A percentile compares a stretch with the other conserved stretches of the same genome.
Evolutionary conservation across 306 rosid genomes (phyloP).

Genomic region (Cicer chorassanicum): DNA sequence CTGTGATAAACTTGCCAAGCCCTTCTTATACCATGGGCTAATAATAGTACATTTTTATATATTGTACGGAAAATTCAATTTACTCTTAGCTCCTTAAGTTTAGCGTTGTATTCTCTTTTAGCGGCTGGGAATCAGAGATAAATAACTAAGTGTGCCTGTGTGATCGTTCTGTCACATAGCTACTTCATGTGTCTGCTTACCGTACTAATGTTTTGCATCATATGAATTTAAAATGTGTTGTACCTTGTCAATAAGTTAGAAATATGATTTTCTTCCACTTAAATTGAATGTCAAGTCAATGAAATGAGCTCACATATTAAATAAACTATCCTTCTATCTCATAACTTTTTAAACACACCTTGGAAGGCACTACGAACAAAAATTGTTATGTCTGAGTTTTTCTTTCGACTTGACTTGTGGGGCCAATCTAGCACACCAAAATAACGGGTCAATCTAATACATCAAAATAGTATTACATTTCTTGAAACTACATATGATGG

Average conservation of each 20-base stretch:
- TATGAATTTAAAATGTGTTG: constrained; percentile 33
- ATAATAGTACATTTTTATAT: constrained; percentile 33
- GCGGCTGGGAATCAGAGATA: constrained; percentile 39
- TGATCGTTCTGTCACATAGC: constrained; percentile 37
- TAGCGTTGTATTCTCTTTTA: constrained; percentile 25
- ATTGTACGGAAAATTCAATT: neutral
- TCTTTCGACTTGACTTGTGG: too few relatives aligned
- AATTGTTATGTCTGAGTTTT: too few relatives aligned
- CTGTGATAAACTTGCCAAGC: constrained; percentile 85
- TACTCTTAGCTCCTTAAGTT: constrained; percentile 2
- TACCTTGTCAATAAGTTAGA: constrained; percentile 33
- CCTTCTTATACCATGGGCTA: constrained; percentile 97
- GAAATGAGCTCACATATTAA: neutral
- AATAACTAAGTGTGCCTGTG: constrained; percentile 38
- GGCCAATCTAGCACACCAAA: too few relatives aligned
- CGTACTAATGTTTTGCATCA: constrained; percentile 32
- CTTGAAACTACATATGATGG: too few relatives aligned
- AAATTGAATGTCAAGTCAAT: constrained; percentile 29
- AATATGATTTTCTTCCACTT: constrained; percentile 31
- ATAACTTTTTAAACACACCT: too few relatives aligned
- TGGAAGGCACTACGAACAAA: too few relatives aligned
- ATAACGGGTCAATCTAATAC: too few relatives aligned
- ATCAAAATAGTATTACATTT: too few relatives aligned
- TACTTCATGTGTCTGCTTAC: constrained; percentile 42
- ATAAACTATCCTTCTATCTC: too few relatives aligned